Percentiles rank a stretch among this genome's conserved stretches.
Conservation (phyloP, 1,139 yeast species). For the Hanseniaspora sp. region DNA sequence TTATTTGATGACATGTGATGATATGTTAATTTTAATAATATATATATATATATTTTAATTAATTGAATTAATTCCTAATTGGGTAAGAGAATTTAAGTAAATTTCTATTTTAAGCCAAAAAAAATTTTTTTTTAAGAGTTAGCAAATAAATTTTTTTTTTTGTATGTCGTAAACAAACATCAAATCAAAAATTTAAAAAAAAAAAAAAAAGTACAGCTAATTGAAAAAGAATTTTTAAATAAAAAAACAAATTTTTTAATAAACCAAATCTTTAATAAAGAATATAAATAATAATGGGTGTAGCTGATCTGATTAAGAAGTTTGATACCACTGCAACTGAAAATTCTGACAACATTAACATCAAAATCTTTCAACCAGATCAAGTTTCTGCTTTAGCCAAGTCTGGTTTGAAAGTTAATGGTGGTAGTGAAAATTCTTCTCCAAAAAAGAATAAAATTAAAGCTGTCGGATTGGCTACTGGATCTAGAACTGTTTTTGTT, state of each 20-base stretch:
- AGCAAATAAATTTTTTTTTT: no score
- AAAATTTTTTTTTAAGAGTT: no score
- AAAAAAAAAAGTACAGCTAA: no score
- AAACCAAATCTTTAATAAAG: background rate
- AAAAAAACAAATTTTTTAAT: background rate
- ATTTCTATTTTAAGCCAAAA: background rate
- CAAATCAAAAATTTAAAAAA: no score
- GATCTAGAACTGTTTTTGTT: slow-evolving; percentile 11
- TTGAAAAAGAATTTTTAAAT: no score
- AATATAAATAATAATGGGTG: slow-evolving; percentile 25
- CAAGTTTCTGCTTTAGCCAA: slow-evolving; percentile 13
- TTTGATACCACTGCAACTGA: slow-evolving; percentile 25
- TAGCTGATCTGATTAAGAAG: slow-evolving; percentile 30
- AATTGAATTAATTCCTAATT: background rate
- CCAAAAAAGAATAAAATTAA: background rate
- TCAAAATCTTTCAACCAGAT: slow-evolving; percentile 14
- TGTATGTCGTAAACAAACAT: no score
- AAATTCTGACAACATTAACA: background rate
- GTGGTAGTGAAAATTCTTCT: background rate
- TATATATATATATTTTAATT: background rate
- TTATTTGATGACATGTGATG: slow-evolving; percentile 19
- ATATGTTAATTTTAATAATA: background rate
- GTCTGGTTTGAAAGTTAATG: slow-evolving; percentile 6
- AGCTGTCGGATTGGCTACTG: slow-evolving; percentile 10
- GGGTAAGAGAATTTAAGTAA: background rate